Conservation (phyloP, 2,329 filamentous ascomycete genomes). For the Microdochium paspali region DNA sequence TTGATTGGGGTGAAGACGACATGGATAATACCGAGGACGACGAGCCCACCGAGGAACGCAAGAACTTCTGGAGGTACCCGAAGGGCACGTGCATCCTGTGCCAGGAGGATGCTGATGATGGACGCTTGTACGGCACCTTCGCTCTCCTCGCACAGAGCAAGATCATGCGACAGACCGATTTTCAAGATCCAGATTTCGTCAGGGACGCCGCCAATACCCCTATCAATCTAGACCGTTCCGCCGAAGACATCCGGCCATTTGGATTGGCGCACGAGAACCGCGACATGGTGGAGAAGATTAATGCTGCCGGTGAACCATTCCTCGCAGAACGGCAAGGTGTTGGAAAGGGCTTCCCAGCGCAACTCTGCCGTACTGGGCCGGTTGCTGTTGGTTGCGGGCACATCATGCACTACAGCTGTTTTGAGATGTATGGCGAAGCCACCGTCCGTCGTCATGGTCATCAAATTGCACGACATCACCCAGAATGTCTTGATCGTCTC, state of each 20-base stretch:
- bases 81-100: conserved; percentile 90
- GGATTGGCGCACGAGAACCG: conserved; percentile 85
- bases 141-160: conserved; percentile 79
- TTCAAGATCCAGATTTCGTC: conserved; percentile 73
- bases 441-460: conserved; percentile 76
- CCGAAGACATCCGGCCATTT: conserved; percentile 77
- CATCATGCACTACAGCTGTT: conserved; percentile 97
- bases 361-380: conserved; percentile 59
- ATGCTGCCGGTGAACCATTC: conserved; percentile 61
- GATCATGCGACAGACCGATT: conserved; percentile 78
- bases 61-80: conserved; percentile 82
- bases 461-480: conserved; percentile 91
- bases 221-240: conserved; percentile 72
- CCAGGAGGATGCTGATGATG: conserved; percentile 90
- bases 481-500: conserved; percentile 66
- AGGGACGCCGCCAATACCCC: conserved; percentile 75
- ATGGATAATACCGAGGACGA: conserved; percentile 58
- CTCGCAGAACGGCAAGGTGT: conserved; percentile 70
- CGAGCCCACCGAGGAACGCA: conserved; percentile 51
- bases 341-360: conserved; percentile 77
- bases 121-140: conserved; percentile 85
- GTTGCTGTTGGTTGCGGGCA: conserved; percentile 90
- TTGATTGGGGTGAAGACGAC: conserved; percentile 85
- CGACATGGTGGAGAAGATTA: conserved; percentile 65
- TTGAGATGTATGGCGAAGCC: conserved; percentile 82